Evolutionary conservation across 495 filamentous ascomycete genomes (phyloP), one percentile per base, ranked within the genome.

Genomic region (Aspergillus affinis): DNA sequence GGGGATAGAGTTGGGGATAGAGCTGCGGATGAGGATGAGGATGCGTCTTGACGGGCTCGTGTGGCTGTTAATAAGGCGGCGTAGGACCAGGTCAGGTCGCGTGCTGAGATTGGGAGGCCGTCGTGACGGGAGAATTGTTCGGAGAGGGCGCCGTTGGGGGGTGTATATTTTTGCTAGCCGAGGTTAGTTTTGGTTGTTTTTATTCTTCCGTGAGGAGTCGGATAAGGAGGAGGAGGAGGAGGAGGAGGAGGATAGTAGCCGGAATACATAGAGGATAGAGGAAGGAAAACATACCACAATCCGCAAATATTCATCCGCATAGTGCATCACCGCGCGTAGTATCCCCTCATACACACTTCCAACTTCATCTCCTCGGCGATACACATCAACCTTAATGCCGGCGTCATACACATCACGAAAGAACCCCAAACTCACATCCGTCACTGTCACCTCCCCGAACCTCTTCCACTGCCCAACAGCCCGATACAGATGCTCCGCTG

Each of bases 401-500:
- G n/a, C n/a, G 2, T 82, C 65, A 47, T 79, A 68, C 46, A 87
- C 71, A 58, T 78, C 79, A 48, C 72, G 59, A 78, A 85, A 87
- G 76, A 88, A 87, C 17, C 78, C 21, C 10, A 87, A 73, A 4
- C 80, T 85, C 44, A 69, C 73, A 6, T 75, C 68, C 12, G 79
- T 84, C 27, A 86, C 76, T 13, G 69, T 78, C 60, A 87, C 69
- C 29, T 76, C 81, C 19, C 79, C 78, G 32, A 74, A 62, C 32
- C 71, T 67, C 57, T 84, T 76, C 83, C 83, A 86, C 51, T 85
- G 81, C 57, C 81, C 80, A 21, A 86, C 50, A 6, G 84, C 81
- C 55, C 83, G 81, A 65, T 87, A 88, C 20, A 88, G 77, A 67
- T 82, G 76, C 64, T 88, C 84, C 41, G 83, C 84, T 0, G 82